phyloP scores from a whole-genome alignment of 352 stramenopile genomes.

The Pythium guiyangense region DNA sequence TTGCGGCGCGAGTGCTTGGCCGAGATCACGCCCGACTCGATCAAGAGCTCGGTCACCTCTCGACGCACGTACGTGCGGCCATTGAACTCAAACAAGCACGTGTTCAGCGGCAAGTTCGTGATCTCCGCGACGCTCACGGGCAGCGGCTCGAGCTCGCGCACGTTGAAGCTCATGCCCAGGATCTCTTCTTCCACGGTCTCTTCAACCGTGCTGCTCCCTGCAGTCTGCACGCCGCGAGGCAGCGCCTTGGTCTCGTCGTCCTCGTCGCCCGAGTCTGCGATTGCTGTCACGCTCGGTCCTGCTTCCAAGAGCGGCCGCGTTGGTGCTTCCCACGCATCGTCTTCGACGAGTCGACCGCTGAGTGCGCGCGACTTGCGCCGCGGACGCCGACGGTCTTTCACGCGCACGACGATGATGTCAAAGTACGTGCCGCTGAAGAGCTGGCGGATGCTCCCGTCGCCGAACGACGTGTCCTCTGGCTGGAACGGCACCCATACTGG shows the following conservation, averaged over 20 bases:
- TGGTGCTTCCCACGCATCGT: conserved; percentile 36
- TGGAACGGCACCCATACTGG: conserved; percentile 81
- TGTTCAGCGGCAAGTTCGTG: conserved; percentile 73
- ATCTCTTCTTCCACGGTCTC: conserved; percentile 50
- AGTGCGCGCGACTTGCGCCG: conserved; percentile 47
- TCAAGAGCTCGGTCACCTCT: conserved; percentile 62
- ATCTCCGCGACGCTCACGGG: conserved; percentile 54
- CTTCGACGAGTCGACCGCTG: conserved; percentile 33
- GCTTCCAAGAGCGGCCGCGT: conserved; percentile 33
- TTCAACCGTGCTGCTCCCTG: neutral
- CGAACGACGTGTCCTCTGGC: conserved; percentile 25
- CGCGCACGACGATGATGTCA: conserved; percentile 61
- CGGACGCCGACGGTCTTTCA: conserved; percentile 41
- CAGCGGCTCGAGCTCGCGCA: conserved; percentile 66
- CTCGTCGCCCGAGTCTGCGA: conserved; percentile 29
- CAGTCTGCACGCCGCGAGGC: neutral
- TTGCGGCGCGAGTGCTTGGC: conserved; percentile 66
- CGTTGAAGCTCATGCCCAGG: conserved; percentile 49
- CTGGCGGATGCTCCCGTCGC: conserved; percentile 23
- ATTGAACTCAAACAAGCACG: conserved; percentile 75
- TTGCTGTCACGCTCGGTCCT: neutral
- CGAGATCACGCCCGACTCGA: conserved; percentile 60
- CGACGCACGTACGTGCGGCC: conserved; percentile 62
- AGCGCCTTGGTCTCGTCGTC: conserved; percentile 17
- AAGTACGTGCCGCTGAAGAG: conserved; percentile 51